A percentile compares a stretch with the other conserved stretches of the same genome.
Evolutionary conservation across 1,139 yeast species (phyloP).

Genomic region (Suhomyces yuchorum): DNA sequence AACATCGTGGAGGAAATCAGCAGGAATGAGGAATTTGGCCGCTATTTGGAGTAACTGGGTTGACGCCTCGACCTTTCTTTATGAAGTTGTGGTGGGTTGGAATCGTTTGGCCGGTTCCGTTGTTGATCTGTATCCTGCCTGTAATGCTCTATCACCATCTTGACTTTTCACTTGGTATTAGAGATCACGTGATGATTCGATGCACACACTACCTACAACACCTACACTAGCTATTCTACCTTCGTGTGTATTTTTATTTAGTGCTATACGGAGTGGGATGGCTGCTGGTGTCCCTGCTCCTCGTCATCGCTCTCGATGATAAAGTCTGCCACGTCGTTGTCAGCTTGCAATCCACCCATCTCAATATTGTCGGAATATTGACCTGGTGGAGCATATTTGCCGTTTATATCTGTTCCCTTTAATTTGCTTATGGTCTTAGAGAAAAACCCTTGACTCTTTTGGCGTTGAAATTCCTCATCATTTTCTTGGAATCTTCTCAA

Average conservation of each 20-base stretch:
- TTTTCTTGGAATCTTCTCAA: constrained; percentile 39
- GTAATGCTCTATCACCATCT: neutral
- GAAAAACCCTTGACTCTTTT: constrained; percentile 33
- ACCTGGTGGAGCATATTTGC: constrained; percentile 32
- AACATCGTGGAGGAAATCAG: constrained; percentile 21
- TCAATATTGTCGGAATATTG: constrained; percentile 39
- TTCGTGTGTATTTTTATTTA: neutral
- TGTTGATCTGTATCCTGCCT: neutral
- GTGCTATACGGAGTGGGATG: constrained; percentile 8
- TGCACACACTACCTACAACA: neutral
- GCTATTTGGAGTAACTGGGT: neutral
- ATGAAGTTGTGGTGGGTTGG: neutral
- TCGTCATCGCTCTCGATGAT: constrained; percentile 54
- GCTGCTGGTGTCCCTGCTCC: constrained; percentile 26
- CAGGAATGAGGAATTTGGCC: neutral
- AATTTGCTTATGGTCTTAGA: constrained; percentile 44
- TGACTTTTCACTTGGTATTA: neutral
- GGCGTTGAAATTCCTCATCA: constrained; percentile 28
- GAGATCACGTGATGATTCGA: neutral
- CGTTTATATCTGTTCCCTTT: constrained; percentile 29
- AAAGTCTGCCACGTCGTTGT: constrained; percentile 33
- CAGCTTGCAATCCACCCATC: constrained; percentile 30
- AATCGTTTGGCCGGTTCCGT: neutral
- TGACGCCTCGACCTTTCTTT: neutral
- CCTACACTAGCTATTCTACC: neutral